Evolutionary conservation across 345 rosid species (phyloP).

Genomic region (Iberis pinnata): DNA sequence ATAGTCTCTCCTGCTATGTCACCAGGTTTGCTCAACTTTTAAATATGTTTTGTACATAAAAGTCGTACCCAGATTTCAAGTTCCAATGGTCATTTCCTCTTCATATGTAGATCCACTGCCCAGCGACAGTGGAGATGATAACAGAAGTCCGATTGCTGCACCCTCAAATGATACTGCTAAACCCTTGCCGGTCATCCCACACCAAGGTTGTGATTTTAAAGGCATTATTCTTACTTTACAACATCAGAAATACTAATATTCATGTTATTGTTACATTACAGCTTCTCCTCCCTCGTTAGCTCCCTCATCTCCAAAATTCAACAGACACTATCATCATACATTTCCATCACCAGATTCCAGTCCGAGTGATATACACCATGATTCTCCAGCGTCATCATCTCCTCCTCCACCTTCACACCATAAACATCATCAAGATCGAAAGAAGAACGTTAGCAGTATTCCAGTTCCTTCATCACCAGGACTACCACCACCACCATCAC

Average conservation of each 20-base stretch:
- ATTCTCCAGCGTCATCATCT: conserved; percentile 32
- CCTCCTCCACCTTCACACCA: conserved; percentile 45
- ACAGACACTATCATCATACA: conserved; percentile 10
- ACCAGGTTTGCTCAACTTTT: conserved; percentile 27
- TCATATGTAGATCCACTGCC: conserved; percentile 43
- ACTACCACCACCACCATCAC: conserved; percentile 33
- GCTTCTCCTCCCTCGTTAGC: conserved; percentile 27
- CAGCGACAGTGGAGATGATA: conserved; percentile 31
- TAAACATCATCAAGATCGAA: conserved; percentile 36
- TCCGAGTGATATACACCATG: conserved; percentile 23
- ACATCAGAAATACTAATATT: neutral
- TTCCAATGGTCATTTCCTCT: neutral
- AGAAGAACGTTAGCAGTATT: conserved; percentile 18
- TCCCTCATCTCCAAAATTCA: conserved; percentile 18
- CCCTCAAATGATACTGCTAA: conserved; percentile 39
- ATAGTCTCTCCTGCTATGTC: conserved; percentile 22
- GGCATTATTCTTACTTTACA: neutral
- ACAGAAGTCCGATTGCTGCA: conserved; percentile 47
- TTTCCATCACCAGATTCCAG: conserved; percentile 25
- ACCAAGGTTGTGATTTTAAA: conserved; percentile 34
- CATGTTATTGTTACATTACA: conserved; percentile 6
- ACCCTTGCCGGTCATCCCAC: conserved; percentile 40
- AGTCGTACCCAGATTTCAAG: conserved; percentile 7
- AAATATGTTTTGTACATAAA: conserved; percentile 6
- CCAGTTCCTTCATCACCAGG: conserved; percentile 36